These are phyloP conservation scores for Fraxinus albicans DNA, from an alignment of 305 asterid genomes.

Conservation along the genomic window DNA sequence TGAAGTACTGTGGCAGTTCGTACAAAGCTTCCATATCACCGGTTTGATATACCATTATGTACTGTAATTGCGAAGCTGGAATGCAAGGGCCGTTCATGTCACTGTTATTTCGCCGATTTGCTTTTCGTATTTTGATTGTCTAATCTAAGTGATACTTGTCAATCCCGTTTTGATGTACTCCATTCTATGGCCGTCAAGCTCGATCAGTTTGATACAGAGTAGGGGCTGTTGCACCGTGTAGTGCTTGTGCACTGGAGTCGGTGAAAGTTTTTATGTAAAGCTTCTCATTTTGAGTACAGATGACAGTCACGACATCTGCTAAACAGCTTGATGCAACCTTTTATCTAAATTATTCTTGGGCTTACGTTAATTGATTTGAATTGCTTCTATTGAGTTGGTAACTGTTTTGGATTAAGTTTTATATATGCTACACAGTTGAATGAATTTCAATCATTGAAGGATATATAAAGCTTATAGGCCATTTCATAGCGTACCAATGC, in stretches of 20 bases:
- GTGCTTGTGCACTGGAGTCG: not conserved
- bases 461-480: not conserved
- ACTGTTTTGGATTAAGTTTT: not conserved
- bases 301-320: not conserved
- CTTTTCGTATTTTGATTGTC: not conserved
- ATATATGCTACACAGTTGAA: not conserved
- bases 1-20: constrained; percentile 57
- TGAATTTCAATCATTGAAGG: not conserved
- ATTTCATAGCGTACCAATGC: not conserved
- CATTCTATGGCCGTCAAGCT: not conserved
- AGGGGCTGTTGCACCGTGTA: not conserved
- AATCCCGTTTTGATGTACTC: not conserved
- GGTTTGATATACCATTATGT: constrained; percentile 19
- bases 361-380: not conserved
- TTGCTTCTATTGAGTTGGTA: not conserved
- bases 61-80: not conserved
- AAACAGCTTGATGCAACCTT: not conserved
- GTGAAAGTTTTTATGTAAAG: not conserved
- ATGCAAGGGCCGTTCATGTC: not conserved
- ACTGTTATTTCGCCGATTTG: not conserved
- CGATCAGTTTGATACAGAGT: not conserved
- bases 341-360: not conserved
- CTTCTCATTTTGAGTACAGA: not conserved
- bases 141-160: not conserved
- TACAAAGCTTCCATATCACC: constrained; percentile 64